These are phyloP conservation scores for Monilinia laxa DNA, from an alignment of 2,329 filamentous ascomycete genomes.

Conservation along the genomic window DNA sequence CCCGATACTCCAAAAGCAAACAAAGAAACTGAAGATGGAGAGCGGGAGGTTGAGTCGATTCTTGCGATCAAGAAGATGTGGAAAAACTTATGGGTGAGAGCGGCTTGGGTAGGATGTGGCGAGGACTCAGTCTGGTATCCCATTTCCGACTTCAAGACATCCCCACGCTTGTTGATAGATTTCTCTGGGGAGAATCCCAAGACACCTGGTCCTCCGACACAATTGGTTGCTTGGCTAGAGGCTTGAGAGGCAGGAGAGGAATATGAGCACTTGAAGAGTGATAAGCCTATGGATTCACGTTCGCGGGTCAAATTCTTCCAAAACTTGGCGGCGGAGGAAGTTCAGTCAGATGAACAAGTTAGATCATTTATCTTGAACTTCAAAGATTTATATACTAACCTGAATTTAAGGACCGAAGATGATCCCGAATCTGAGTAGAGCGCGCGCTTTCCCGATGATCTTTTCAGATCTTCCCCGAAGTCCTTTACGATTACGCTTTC, in stretches of 20 bases:
- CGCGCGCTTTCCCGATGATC: too few relatives aligned
- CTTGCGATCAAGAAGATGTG: background rate
- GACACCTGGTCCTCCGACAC: background rate
- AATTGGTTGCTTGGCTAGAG: background rate
- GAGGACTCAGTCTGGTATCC: slow-evolving; percentile 7
- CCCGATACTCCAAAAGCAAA: background rate
- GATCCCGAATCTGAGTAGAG: background rate
- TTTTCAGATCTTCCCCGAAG: background rate
- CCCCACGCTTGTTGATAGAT: background rate
- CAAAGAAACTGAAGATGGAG: background rate
- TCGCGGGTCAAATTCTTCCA: background rate
- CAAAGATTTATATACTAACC: background rate
- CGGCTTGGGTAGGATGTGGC: background rate
- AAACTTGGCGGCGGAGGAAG: background rate
- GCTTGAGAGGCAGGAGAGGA: slow-evolving; percentile 1
- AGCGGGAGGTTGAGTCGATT: slow-evolving; percentile 12
- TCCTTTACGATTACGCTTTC: background rate
- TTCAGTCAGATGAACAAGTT: background rate
- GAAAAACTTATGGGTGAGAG: background rate
- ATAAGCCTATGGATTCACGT: background rate
- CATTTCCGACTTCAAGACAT: background rate
- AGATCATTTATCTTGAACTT: rapidly evolving
- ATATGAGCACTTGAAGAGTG: slow-evolving; percentile 10
- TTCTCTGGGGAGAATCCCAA: background rate
- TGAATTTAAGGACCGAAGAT: background rate